Base-by-base conservation (phyloP, 2,329 filamentous ascomycete genomes). In the Pseudogymnoascus sp. region DNA sequence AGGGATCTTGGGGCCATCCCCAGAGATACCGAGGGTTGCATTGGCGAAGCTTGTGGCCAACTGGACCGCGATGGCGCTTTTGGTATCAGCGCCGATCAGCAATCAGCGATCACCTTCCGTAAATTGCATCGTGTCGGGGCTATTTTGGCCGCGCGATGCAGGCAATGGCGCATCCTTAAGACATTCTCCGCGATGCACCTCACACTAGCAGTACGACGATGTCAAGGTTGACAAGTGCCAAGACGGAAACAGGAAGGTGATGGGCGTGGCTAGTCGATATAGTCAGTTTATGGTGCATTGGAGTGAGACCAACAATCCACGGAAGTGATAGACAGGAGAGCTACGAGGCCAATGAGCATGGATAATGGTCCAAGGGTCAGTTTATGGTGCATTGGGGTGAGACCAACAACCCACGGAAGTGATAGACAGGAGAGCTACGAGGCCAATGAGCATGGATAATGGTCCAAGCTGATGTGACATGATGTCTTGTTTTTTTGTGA, bases 201-300 rank as follows among this genome's bases (percentile, higher is more conserved):
- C n/a, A 10, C 26, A 55, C 8, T 12, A 19, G n/a, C 3, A 55
- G 8, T 10, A 12, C 6, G 10, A 7, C 8, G 45, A 55, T 55
- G 45, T 31, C 10, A 31, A 19, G 26, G 6, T 33, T 55, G 45
- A 31, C 26, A 55, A 33, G 26, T 33, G 45, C 45, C 45, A 55
- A 55, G 26, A 55, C 26, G 45, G 26, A 55, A 55, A 55, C 45
- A 55, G 45, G 45, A 55, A 55, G 45, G 45, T 55, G 45, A 55
- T 55, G 45, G 45, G 26, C 45, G 8, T 8, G 10, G 10, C 45
- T 55, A 33, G 45, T 55, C n/a, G 10, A 6, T 31, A 33, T 55
- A 10, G 43, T 49, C 41, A n/a, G 43, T 49, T 29, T 29, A 49
- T 29, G 21, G 45, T 33, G 45, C 26, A 19, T 19, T 31, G 45